Conservation (phyloP, 805 yeast genomes). For the Lipomyces spencermartinsiae region DNA sequence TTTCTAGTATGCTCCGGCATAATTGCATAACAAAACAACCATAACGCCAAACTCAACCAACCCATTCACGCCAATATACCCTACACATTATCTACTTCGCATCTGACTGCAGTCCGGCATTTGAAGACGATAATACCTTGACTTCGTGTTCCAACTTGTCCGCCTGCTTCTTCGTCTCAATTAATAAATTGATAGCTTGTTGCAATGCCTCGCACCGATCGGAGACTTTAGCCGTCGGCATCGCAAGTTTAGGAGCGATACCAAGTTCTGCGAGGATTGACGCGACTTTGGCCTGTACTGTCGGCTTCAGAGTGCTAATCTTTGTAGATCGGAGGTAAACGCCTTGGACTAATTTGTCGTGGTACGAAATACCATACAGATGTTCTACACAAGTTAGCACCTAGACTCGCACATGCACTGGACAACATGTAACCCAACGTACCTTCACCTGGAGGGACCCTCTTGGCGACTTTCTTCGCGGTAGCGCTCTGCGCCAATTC, state of each 20-base stretch:
- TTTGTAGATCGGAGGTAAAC: conserved; percentile 81
- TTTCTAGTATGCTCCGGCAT: not conserved
- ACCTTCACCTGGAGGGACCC: conserved; percentile 34
- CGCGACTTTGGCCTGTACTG: conserved; percentile 65
- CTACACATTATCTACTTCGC: not conserved
- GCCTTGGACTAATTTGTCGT: conserved; percentile 66
- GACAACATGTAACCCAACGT: not conserved
- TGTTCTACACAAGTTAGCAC: conserved; percentile 53
- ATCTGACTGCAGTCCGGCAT: not conserved
- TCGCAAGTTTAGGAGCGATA: conserved; percentile 74
- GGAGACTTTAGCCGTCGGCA: conserved; percentile 84
- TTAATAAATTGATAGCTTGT: conserved; percentile 68
- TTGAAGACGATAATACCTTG: conserved; percentile 45
- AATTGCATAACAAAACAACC: not conserved
- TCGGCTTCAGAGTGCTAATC: conserved; percentile 78
- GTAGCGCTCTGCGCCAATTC: conserved; percentile 30
- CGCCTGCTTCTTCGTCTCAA: conserved; percentile 83
- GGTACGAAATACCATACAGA: conserved; percentile 81
- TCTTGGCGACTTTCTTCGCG: conserved; percentile 31
- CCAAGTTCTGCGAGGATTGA: conserved; percentile 77
- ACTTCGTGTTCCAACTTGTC: conserved; percentile 88
- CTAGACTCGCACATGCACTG: not conserved
- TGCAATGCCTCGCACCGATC: conserved; percentile 77
- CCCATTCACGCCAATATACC: not conserved
- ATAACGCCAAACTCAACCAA: not conserved